These are phyloP conservation scores for Hortiboletus campestris DNA, from an alignment of 768 basidiomycete species.

Conservation along the genomic window DNA sequence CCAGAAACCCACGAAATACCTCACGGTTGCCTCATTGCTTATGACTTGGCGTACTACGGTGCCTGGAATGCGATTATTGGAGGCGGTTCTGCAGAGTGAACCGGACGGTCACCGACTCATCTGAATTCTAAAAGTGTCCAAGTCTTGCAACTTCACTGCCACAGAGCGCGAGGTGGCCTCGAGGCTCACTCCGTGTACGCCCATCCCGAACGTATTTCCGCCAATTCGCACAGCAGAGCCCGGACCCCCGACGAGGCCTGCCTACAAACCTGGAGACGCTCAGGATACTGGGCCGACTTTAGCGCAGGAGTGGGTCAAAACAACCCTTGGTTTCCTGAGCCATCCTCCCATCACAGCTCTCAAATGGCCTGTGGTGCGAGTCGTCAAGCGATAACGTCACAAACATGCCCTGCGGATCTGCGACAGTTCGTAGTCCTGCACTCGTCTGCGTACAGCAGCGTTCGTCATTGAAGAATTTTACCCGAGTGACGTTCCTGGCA, in stretches of 20 bases:
- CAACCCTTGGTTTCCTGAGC: too few relatives aligned
- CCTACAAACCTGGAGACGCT: constrained; percentile 4
- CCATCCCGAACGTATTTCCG: neutral
- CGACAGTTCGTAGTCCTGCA: neutral
- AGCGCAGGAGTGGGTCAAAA: too few relatives aligned
- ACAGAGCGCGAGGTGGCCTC: constrained; percentile 23
- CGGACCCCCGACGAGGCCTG: neutral
- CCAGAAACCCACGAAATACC: constrained; percentile 11
- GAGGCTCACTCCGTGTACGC: constrained; percentile 19
- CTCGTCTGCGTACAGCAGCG: constrained; percentile 11
- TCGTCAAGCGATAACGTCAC: constrained; percentile 3
- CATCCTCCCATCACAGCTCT: too few relatives aligned
- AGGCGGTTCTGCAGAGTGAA: constrained; percentile 13
- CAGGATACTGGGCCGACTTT: neutral
- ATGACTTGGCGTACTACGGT: constrained; percentile 3
- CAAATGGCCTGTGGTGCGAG: neutral
- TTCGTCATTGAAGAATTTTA: constrained; percentile 6
- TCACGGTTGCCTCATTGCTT: constrained; percentile 24
- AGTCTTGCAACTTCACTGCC: constrained; percentile 18
- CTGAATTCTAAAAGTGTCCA: neutral
- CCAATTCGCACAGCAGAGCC: neutral
- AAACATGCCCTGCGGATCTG: neutral
- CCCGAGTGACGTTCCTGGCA: constrained; percentile 12
- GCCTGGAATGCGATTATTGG: constrained; percentile 5
- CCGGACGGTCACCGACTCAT: constrained; percentile 3